Conservation (phyloP, 495 filamentous ascomycete species). For the Hypoxylon perforatum region DNA sequence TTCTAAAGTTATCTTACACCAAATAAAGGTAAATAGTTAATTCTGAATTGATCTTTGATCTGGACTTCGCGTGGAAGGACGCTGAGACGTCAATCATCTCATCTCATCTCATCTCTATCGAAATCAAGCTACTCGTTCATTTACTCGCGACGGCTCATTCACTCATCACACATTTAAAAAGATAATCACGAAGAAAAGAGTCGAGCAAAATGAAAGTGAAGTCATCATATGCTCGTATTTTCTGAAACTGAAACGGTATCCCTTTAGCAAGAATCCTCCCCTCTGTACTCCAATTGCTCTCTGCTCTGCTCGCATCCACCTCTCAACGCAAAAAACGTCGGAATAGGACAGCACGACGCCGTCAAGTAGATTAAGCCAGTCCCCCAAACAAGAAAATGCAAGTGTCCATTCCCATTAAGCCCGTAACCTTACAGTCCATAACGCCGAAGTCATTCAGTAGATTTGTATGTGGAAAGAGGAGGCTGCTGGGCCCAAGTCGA, state of each 20-base stretch:
- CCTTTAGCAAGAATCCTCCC: conserved; percentile 19
- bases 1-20: too few species aligned
- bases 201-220: conserved; percentile 28
- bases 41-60: not conserved
- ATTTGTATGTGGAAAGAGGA: conserved; percentile 8
- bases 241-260: conserved; percentile 21
- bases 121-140: not conserved
- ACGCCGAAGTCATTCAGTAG: conserved; percentile 34
- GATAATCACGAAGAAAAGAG: not conserved
- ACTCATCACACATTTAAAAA: conserved; percentile 6
- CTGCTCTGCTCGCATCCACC: conserved; percentile 22
- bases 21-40: too few species aligned
- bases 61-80: not conserved
- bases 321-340: conserved; percentile 5
- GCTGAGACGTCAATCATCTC: conserved; percentile 4
- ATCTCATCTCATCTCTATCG: not conserved
- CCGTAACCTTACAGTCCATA: conserved; percentile 15
- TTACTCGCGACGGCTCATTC: not conserved
- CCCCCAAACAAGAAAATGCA: conserved; percentile 30
- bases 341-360: conserved; percentile 3
- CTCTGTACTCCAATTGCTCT: conserved; percentile 31
- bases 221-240: conserved; percentile 49
- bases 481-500: conserved; percentile 3
- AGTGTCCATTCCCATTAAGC: conserved; percentile 22
- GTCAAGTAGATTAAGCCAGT: conserved; percentile 8